phyloP scores from a whole-genome alignment of 768 basidiomycete species.

The Hysterangium stoloniferum region DNA sequence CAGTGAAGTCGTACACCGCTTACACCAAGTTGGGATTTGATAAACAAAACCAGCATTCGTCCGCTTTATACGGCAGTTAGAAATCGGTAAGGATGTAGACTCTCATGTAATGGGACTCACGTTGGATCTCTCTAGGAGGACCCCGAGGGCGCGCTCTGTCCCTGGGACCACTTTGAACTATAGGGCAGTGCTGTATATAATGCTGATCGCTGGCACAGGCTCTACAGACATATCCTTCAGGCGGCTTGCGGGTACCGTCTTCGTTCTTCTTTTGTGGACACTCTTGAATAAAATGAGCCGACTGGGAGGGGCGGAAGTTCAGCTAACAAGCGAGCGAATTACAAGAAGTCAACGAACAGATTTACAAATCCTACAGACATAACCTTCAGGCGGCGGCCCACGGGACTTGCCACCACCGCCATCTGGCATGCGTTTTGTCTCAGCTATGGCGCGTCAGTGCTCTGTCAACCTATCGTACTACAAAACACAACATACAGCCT shows the following conservation, averaged over 20 bases:
- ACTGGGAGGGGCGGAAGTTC: slow-evolving; percentile 28
- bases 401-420: slow-evolving; percentile 44
- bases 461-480: background rate
- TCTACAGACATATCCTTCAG: slow-evolving; percentile 80
- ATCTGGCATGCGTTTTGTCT: background rate
- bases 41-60: slow-evolving; percentile 97
- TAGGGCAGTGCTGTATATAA: slow-evolving; percentile 80
- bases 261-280: slow-evolving; percentile 83
- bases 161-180: slow-evolving; percentile 40
- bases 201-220: slow-evolving; percentile 86
- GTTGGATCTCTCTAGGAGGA: slow-evolving; percentile 71
- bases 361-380: slow-evolving; percentile 81
- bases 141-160: slow-evolving; percentile 35
- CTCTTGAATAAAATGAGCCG: slow-evolving; percentile 82
- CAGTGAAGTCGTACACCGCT: slow-evolving; percentile 23
- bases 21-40: slow-evolving; percentile 89
- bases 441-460: background rate
- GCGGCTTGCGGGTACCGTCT: slow-evolving; percentile 77
- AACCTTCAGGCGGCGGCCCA: slow-evolving; percentile 71
- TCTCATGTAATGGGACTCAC: slow-evolving; percentile 39
- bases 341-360: slow-evolving; percentile 19
- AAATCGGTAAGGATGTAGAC: background rate
- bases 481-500: slow-evolving; percentile 25
- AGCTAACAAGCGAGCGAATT: slow-evolving; percentile 6
- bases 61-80: slow-evolving; percentile 40